Conservation (phyloP, 768 basidiomycete species). For the Agaricus blazei region DNA sequence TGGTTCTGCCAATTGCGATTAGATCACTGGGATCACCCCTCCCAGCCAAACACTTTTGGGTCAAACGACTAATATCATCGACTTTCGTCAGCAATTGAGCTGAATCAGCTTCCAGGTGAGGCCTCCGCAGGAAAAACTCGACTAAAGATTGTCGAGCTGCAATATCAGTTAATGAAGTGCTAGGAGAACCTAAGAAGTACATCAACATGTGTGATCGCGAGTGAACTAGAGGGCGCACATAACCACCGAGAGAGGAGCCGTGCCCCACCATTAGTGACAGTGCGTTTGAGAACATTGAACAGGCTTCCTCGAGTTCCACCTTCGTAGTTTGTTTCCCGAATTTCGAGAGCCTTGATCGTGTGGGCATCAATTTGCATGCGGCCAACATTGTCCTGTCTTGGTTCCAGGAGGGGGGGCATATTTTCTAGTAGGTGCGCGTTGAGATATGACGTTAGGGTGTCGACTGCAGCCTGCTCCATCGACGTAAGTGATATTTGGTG, state of each 20-base stretch:
- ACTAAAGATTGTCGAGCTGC: slow-evolving; percentile 73
- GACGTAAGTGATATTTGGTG: slow-evolving; percentile 19
- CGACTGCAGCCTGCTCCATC: slow-evolving; percentile 52
- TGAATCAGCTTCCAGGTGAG: slow-evolving; percentile 64
- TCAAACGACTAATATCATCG: slow-evolving; percentile 70
- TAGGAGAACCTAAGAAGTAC: slow-evolving; percentile 56
- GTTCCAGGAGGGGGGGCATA: slow-evolving; percentile 60
- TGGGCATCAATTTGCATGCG: slow-evolving; percentile 90
- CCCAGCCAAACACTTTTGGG: slow-evolving; percentile 70
- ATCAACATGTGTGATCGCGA: slow-evolving; percentile 10
- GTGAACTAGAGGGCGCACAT: slow-evolving; percentile 49
- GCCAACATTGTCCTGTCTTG: slow-evolving; percentile 49
- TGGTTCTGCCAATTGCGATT: slow-evolving; percentile 55
- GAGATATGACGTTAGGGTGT: slow-evolving; percentile 61
- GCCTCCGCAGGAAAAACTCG: slow-evolving; percentile 56
- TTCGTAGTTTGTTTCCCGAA: slow-evolving; percentile 69
- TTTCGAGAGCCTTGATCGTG: slow-evolving; percentile 85
- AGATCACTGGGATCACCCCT: slow-evolving; percentile 67
- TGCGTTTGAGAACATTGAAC: slow-evolving; percentile 69
- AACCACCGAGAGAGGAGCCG: slow-evolving; percentile 73
- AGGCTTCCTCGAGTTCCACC: slow-evolving; percentile 72
- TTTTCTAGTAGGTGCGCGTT: slow-evolving; percentile 67
- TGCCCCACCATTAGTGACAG: slow-evolving; percentile 71
- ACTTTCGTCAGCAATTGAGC: slow-evolving; percentile 45
- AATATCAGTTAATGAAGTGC: slow-evolving; percentile 70